These are phyloP conservation scores for Austroboletus rostrupii DNA, from an alignment of 1,284 basidiomycete genomes.

Conservation along the genomic window DNA sequence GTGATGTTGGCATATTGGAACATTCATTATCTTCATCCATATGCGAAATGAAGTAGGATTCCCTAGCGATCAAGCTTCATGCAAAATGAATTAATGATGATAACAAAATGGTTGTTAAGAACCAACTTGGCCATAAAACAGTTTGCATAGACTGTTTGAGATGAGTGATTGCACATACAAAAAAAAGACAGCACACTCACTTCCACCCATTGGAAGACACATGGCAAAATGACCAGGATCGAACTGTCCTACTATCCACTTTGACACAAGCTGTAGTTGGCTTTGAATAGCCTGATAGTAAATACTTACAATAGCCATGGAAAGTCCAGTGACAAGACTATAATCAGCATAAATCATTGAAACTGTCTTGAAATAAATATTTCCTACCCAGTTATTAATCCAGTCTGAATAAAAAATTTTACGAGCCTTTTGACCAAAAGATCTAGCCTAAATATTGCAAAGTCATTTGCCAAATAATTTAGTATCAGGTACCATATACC, in stretches of 20 bases:
- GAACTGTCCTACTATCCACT: conserved; percentile 16
- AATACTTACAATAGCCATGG: conserved; percentile 14
- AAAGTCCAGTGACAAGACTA: conserved; percentile 16
- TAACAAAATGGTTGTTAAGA: not conserved
- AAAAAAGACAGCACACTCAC: conserved; percentile 8
- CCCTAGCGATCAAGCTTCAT: conserved; percentile 24
- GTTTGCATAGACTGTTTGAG: conserved; percentile 21
- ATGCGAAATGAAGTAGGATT: conserved; percentile 23
- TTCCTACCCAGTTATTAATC: conserved; percentile 22
- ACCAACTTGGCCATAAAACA: conserved; percentile 28
- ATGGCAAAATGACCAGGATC: conserved; percentile 16
- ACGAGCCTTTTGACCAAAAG: conserved; percentile 15
- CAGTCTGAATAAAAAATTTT: conserved; percentile 25
- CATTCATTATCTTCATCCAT: not conserved
- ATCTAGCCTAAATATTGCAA: conserved; percentile 6
- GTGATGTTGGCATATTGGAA: not conserved
- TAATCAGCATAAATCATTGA: not conserved
- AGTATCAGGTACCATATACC: conserved; percentile 7
- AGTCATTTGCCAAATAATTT: not conserved
- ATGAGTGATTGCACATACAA: not conserved
- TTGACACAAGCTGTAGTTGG: too few species aligned
- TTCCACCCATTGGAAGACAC: conserved; percentile 22
- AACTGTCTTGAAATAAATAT: not conserved
- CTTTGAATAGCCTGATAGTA: not conserved
- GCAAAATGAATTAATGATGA: not conserved